Evolutionary conservation across 768 basidiomycete genomes (phyloP).

Genomic region (Tephrocybe sp.): DNA sequence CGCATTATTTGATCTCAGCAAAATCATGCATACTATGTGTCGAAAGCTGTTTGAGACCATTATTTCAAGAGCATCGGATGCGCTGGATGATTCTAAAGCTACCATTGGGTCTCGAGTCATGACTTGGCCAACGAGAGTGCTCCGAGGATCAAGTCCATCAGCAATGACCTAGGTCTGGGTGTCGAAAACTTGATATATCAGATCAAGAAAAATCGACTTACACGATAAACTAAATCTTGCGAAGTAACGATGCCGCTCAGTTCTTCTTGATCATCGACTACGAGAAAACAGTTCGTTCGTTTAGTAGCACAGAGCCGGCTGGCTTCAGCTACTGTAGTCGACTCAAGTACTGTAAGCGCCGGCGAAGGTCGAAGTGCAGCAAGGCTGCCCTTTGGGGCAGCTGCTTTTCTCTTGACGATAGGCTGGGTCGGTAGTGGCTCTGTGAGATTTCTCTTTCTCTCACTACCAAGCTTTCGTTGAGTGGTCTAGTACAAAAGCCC

Average conservation of each 20-base stretch:
- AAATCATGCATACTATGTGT: conserved; percentile 2
- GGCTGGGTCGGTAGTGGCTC: neutral
- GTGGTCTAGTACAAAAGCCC: neutral
- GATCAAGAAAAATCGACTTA: neutral
- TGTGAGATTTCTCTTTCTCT: neutral
- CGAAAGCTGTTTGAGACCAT: conserved; percentile 6
- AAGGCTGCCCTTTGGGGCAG: neutral
- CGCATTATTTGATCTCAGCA: neutral
- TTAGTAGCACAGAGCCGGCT: neutral
- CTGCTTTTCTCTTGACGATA: neutral
- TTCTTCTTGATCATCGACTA: neutral
- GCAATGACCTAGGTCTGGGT: neutral
- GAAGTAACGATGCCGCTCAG: conserved; percentile 7
- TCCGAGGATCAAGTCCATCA: conserved; percentile 6
- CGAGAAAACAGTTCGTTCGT: conserved; percentile 2
- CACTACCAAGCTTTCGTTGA: neutral
- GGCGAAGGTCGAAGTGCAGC: neutral
- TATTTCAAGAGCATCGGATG: neutral
- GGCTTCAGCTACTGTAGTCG: neutral
- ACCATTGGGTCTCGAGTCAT: conserved; percentile 9
- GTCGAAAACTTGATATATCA: neutral
- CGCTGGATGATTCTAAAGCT: neutral
- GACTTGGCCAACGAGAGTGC: conserved; percentile 1
- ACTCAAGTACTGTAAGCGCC: neutral
- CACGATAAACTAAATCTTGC: conserved; percentile 6